Percentiles rank a stretch among this genome's conserved stretches.
Evolutionary conservation across 1,284 basidiomycete species (phyloP).

Genomic region (Flammula alnicola): DNA sequence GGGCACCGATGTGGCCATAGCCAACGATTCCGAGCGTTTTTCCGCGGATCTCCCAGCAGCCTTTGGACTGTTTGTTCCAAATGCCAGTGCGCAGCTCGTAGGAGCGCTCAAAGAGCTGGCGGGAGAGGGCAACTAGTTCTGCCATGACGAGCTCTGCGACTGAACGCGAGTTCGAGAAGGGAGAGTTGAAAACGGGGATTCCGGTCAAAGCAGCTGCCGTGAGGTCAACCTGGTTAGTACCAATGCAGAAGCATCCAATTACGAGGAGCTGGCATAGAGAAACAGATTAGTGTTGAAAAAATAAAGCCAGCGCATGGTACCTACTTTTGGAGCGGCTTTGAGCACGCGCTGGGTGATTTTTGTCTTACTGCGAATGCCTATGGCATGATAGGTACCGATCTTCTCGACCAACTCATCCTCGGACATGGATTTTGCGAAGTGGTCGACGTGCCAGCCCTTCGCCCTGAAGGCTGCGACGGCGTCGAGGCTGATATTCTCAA

Average conservation of each 20-base stretch:
- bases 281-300: conserved; percentile 8
- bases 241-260: conserved; percentile 99
- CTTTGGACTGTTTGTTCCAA: conserved; percentile 99
- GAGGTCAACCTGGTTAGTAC: conserved; percentile 98
- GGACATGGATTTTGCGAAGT: conserved; percentile 83
- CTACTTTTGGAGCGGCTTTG: conserved; percentile 84
- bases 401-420: conserved; percentile 93
- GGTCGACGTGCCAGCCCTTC: conserved; percentile 95
- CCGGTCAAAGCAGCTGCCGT: conserved; percentile 83
- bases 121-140: conserved; percentile 93
- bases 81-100: conserved; percentile 88
- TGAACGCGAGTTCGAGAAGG: conserved; percentile 99
- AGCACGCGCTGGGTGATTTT: conserved; percentile 93
- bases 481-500: conserved; percentile 96
- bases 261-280: conserved; percentile 74
- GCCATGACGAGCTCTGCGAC: conserved; percentile 98
- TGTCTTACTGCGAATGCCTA: conserved; percentile 98
- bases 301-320: conserved; percentile 36
- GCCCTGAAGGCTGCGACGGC: conserved; percentile 84
- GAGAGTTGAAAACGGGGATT: conserved; percentile 99
- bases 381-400: conserved; percentile 89
- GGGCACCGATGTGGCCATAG: conserved; percentile 98
- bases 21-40: conserved; percentile 98
- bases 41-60: conserved; percentile 97
- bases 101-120: conserved; percentile 91